These are phyloP conservation scores for Pugionium dolabratum DNA, from an alignment of 345 rosid species.

Conservation along the genomic window DNA sequence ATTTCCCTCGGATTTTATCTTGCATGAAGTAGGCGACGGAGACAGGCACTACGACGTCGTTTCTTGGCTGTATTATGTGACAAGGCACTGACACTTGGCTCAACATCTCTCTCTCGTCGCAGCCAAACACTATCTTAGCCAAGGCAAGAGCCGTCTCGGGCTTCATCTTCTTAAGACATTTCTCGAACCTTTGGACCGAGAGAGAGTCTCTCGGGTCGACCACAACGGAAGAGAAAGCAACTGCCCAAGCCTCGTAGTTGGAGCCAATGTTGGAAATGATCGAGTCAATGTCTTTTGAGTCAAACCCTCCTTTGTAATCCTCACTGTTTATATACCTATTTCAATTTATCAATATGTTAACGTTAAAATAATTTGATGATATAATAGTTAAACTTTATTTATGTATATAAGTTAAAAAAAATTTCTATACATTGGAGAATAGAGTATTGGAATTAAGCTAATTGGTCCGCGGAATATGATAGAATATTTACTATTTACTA, in stretches of 20 bases:
- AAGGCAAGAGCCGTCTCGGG: conserved; percentile 58
- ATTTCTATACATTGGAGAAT: too few relatives aligned
- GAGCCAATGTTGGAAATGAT: conserved; percentile 51
- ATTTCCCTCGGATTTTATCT: conserved; percentile 54
- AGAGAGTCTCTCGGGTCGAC: conserved; percentile 49
- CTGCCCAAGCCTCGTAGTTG: conserved; percentile 54
- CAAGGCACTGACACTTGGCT: conserved; percentile 56
- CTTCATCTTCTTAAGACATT: conserved; percentile 50
- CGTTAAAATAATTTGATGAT: too few relatives aligned
- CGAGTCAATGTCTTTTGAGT: conserved; percentile 41
- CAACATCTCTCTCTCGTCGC: conserved; percentile 57
- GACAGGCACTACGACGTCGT: conserved; percentile 53
- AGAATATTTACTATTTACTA: too few relatives aligned
- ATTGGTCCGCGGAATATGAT: background rate
- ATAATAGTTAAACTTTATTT: background rate
- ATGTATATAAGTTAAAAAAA: too few relatives aligned
- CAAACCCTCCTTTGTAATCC: conserved; percentile 66
- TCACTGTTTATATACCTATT: conserved; percentile 61
- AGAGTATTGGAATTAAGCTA: too few relatives aligned
- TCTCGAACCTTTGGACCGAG: conserved; percentile 41
- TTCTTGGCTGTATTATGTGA: conserved; percentile 52
- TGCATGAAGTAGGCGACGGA: conserved; percentile 68
- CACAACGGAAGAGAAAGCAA: conserved; percentile 45
- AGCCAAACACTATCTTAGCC: conserved; percentile 59
- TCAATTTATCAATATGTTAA: background rate